Evolutionary conservation across 495 filamentous ascomycete species (phyloP), one percentile per base, ranked within the genome.

Genomic region (Xylaria telfairii): DNA sequence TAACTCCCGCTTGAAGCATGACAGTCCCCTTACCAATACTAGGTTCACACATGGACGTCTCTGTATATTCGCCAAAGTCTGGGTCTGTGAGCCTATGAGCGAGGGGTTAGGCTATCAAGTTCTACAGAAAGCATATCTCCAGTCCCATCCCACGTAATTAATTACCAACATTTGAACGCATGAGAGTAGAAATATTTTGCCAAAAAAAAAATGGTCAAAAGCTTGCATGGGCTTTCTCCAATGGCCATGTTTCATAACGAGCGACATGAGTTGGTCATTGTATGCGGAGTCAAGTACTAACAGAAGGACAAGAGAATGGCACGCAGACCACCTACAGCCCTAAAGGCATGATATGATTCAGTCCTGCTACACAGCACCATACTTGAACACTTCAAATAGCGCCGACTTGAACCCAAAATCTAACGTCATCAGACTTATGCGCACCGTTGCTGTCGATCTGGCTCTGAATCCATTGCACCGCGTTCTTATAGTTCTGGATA

Each of bases 401-500:
- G 26, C 15, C 32, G 28, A 56, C 53, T 17, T 56, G 26, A 32
- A 56, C 53, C 53, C 53, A 56, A 13, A 56, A 5, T 32, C 53
- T 56, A 9, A 28, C 32, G 53, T 56, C 53, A 15, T 56, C 53
- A 32, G 53, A 56, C 53, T 56, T 30, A 32, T 56, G 19, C 3
- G 28, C 9, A 32, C 26, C 4, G 9, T 56, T 56, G 3, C 26
- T 15, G 28, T 56, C 53, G 28, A 56, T 32, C 53, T 56, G 53
- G 53, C 28, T 32, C 28, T 56, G 53, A 15, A 56, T 56, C 53
- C 53, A 56, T 32, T 56, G 26, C 53, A 56, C 53, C 26, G 53
- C 53, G 15, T 28, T 56, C 53, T 56, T 56, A 7, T 56, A 56
- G 15, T 28, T 56, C 5, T 32, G 30, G 53, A 56, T 56, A 28